Evolutionary conservation across 2,329 filamentous ascomycete species (phyloP), one percentile per base, ranked within the genome.

Genomic region (Graphilbum sp.): DNA sequence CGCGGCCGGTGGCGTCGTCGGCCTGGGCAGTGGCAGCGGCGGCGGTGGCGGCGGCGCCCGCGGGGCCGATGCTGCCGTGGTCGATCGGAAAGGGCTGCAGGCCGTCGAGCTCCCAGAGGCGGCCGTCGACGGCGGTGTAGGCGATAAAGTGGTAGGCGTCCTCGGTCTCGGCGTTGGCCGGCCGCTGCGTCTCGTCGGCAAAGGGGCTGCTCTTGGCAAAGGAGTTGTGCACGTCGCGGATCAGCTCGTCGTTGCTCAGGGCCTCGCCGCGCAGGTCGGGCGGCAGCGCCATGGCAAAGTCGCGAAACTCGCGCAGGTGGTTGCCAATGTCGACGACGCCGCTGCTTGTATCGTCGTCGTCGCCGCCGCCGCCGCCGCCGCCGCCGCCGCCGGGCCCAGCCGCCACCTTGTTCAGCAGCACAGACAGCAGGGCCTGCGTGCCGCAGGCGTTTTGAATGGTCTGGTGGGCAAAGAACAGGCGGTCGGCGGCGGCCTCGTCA

Each of bases 401-500:
- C 39, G 61, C 66, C 34, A 72, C 70, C 57, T 92, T 81, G 63
- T 98, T 98, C 47, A 98, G 66, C 24, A 96, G 69, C 39, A 96
- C 83, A 38, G 82, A 90, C 31, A 98, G 72, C 34, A 98, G 73
- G 4, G 90, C 90, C 58, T 98, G 90, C 15, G 90, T 98, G 33
- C 87, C 90, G 61, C 90, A 98, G 8, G 90, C 90, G 59, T 98
- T 98, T 60, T 96, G 88, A 55, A 98, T 98, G 4, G 88, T 96
- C 63, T 98, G 90, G 23, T 79, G 77, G 4, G 90, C 90, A 60
- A 98, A 98, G 69, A 94, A 98, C 50, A 94, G 69, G 44, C 71
- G 67, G 45, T 85, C 76, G 16, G 80, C 66, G 13, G 85, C 84
- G 15, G 66, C 67, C 48, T 75, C 65, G 61, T 95, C 86, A 57